Evolutionary conservation across 805 yeast genomes (phyloP), one percentile per base, ranked within the genome.

Genomic region (Zygotorulaspora sp.): DNA sequence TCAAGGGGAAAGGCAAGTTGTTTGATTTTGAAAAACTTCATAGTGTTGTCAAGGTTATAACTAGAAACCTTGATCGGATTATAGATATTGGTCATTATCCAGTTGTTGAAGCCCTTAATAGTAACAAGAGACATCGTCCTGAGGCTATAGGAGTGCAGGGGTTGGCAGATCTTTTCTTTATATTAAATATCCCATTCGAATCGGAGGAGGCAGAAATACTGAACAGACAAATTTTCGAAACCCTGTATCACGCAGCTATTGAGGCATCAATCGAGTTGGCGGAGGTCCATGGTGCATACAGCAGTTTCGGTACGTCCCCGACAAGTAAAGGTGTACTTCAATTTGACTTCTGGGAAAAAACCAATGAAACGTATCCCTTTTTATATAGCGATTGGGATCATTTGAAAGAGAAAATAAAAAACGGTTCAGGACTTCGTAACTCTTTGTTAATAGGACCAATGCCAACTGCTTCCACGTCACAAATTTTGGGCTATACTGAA

Each of bases 401-500:
- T 1, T 62, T 86, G 49, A 86, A 81, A 60, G 63, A 62, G 6
- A 66, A 72, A 26, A 69, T 90, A 41, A 62, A 64, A 23, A 60
- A 63, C 42, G 44, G 67, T 75, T 58, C 75, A 52, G 97, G 97
- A 18, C 52, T 89, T 23, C 70, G 97, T 54, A 89, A 89, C 65
- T 89, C 97, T 2, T 64, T 89, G 35, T 62, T 88, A 10, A 89
- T 89, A 16, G 96, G 92, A 0, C 92, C 96, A 34, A 89, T 89
- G 97, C 97, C 97, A 14, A 89, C 97, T 8, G 97, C 97, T 1
- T 87, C 97, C 0, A 90, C 97, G 1, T 90, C 97, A 2, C 96
- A 88, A 66, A 88, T 89, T 30, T 70, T 89, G 36, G 97, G 97
- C 22, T 85, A 74, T 68, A 88, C 79, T 52, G 97, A 89, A 66